Evolutionary conservation across 225 moss, liverwort and hornwort species (phyloP).

Genomic region (Marchantia paleacea): DNA sequence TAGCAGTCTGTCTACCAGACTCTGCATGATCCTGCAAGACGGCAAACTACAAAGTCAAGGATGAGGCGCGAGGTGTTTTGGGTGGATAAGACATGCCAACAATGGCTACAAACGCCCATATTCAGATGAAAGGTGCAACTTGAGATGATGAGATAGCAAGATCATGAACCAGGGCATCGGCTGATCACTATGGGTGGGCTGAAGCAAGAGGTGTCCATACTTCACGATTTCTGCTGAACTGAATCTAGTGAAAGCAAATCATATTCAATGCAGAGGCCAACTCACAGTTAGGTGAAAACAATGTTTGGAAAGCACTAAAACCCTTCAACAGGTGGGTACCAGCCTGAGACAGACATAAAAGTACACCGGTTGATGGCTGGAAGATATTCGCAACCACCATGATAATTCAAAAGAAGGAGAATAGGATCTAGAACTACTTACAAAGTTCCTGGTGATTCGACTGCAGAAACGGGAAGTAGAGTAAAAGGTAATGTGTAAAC

Average conservation of each 20-base stretch:
- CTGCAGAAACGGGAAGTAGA: constrained; percentile 80
- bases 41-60: neutral
- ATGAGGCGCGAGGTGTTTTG: neutral
- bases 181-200: neutral
- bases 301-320: neutral
- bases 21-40: constrained; percentile 68
- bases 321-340: neutral
- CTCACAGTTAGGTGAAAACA: neutral
- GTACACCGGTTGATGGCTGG: neutral
- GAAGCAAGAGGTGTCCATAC: neutral
- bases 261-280: neutral
- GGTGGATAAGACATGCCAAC: neutral
- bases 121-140: too few species aligned
- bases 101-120: too few species aligned
- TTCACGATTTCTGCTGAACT: neutral
- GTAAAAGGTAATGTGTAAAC: constrained; percentile 94
- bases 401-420: neutral
- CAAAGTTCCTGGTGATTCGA: constrained; percentile 83
- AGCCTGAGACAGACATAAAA: neutral
- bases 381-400: neutral
- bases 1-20: constrained; percentile 74
- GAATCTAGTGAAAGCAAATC: neutral
- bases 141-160: too few species aligned
- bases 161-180: neutral
- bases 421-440: constrained; percentile 31